These are phyloP conservation scores for Fusarium liriodendri DNA, from an alignment of 2,329 filamentous ascomycete species.

Conservation along the genomic window DNA sequence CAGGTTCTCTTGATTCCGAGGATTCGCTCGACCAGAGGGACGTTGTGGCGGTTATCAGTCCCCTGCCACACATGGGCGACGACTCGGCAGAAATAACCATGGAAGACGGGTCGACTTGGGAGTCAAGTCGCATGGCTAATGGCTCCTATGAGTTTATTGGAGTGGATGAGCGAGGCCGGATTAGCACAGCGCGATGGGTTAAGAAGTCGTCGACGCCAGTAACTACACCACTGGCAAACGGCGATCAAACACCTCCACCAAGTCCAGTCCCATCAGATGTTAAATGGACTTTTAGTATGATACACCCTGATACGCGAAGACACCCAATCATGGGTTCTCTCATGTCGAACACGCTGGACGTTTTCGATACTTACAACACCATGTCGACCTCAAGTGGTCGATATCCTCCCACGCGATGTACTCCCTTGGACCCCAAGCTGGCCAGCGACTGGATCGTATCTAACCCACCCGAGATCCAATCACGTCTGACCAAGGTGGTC, in stretches of 20 bases:
- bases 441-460: slow-evolving; percentile 36
- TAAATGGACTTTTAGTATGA: slow-evolving; percentile 82
- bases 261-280: slow-evolving; percentile 52
- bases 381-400: slow-evolving; percentile 62
- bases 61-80: slow-evolving; percentile 59
- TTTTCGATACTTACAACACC: slow-evolving; percentile 75
- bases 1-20: slow-evolving; percentile 55
- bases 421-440: slow-evolving; percentile 39
- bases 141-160: slow-evolving; percentile 75
- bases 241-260: slow-evolving; percentile 37
- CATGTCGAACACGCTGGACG: slow-evolving; percentile 71
- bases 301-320: slow-evolving; percentile 74
- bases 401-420: slow-evolving; percentile 58
- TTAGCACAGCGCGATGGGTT: slow-evolving; percentile 77
- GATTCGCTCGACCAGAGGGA: slow-evolving; percentile 60
- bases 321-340: slow-evolving; percentile 81
- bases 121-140: slow-evolving; percentile 61
- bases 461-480: slow-evolving; percentile 39
- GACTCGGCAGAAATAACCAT: slow-evolving; percentile 74
- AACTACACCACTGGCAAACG: slow-evolving; percentile 28
- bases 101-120: slow-evolving; percentile 71
- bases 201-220: slow-evolving; percentile 52
- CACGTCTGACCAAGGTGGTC: slow-evolving; percentile 46
- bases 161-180: slow-evolving; percentile 67
- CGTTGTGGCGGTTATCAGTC: slow-evolving; percentile 76